Evolutionary conservation across 768 basidiomycete species (phyloP), one percentile per base, ranked within the genome.

Genomic region (Termitomyces sp.): DNA sequence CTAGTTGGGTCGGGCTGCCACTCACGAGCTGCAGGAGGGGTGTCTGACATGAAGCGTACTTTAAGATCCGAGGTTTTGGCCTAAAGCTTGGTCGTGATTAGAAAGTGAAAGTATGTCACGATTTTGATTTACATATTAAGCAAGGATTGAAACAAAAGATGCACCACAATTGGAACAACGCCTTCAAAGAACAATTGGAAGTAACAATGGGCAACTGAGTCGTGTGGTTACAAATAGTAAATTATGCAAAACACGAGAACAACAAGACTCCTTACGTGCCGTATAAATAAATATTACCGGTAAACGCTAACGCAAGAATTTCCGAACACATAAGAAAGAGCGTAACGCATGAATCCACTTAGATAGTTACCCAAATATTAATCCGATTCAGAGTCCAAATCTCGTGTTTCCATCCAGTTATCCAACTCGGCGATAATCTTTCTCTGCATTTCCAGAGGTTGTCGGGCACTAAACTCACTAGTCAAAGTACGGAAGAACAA

Each of bases 371-470:
- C n/a, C 15, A 0, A 16, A 20, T 30, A 46, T 52, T 44, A 48
- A 53, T 57, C 55, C 6, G 50, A 64, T 12, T 63, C 60, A 1
- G 62, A 63, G 46, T 66, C 62, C 6, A 48, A 31, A 34, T 61
- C 61, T 27, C 60, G 63, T 56, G 57, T 62, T 41, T 54, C 60
- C 7, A 58, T 63, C 70, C 70, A 73, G 45, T 60, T 61, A 57
- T 84, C 82, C 15, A 83, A 66, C 61, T 69, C 71, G 0, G 73
- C 67, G 8, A 83, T 65, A 42, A 82, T 73, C 54, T 73, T 70
- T 44, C 68, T 68, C 61, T 75, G 81, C 54, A 78, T 78, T 44
- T 80, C 76, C 4, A 63, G 55, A 5, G 77, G 68, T 62, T 77
- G 78, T 20, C 72, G 73, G 5, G 72, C 75, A 57, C 79, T 82